These are phyloP conservation scores for Arthroderma sp. DNA, from an alignment of 2,329 filamentous ascomycete species.

Conservation along the genomic window DNA sequence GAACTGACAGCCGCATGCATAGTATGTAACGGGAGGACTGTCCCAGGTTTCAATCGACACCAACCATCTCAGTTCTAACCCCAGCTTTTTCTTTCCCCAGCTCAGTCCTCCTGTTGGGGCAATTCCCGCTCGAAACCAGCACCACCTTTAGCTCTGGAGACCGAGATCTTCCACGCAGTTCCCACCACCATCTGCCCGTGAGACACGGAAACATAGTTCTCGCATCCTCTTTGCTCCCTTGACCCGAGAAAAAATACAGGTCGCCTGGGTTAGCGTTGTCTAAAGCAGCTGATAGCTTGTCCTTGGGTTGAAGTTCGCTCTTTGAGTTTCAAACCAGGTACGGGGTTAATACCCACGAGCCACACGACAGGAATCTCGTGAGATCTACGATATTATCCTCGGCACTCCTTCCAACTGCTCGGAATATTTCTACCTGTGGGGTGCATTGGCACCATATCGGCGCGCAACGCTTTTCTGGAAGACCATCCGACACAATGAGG, in stretches of 20 bases:
- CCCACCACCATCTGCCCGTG: neutral
- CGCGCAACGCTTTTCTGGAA: conserved; percentile 1
- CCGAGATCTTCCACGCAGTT: neutral
- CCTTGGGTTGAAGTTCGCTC: neutral
- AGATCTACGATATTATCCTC: conserved; percentile 4
- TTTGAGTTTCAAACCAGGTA: conserved; percentile 4
- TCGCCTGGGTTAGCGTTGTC: neutral
- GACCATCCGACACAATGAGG: neutral
- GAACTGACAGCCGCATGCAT: conserved; percentile 5
- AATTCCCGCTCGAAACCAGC: neutral
- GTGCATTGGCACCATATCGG: neutral
- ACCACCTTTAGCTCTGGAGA: neutral
- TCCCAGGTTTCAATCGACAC: conserved; percentile 4
- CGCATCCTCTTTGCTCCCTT: conserved; percentile 4
- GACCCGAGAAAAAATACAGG: neutral
- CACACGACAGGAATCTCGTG: conserved; percentile 3
- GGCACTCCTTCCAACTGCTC: conserved; percentile 1
- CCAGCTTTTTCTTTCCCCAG: neutral
- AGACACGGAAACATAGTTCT: neutral
- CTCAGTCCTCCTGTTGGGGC: neutral
- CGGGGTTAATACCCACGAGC: conserved; percentile 1
- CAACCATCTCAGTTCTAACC: neutral
- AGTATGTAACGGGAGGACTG: conserved; percentile 2
- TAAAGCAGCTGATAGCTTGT: neutral
- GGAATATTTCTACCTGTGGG: conserved; percentile 3